phyloP scores from a whole-genome alignment of 192 early-diverging fungal species.

The Ramicandelaber brevisporus region DNA sequence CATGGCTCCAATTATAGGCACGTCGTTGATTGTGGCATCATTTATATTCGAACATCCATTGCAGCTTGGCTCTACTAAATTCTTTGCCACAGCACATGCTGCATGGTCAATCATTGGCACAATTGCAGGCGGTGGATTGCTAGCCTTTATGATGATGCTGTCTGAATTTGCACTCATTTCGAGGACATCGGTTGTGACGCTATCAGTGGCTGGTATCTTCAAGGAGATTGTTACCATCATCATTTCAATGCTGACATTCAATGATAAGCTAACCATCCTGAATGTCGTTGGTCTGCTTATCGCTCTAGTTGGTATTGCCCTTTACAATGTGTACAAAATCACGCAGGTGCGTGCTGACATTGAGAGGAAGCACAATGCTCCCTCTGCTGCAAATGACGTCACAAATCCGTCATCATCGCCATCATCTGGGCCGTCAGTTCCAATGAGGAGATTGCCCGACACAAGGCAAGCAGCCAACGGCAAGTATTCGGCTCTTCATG shows the following conservation, averaged over 20 bases:
- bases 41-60: slow-evolving; percentile 30
- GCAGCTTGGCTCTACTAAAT: neutral
- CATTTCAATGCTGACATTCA: slow-evolving; percentile 44
- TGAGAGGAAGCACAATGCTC: too few relatives aligned
- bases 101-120: slow-evolving; percentile 7
- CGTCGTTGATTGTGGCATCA: slow-evolving; percentile 34
- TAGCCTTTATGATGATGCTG: slow-evolving; percentile 76
- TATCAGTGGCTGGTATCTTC: slow-evolving; percentile 73
- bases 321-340: slow-evolving; percentile 45
- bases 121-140: slow-evolving; percentile 44
- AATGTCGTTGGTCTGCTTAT: slow-evolving; percentile 54
- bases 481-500: too few relatives aligned
- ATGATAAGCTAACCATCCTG: slow-evolving; percentile 49
- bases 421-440: too few relatives aligned
- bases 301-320: slow-evolving; percentile 58
- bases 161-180: slow-evolving; percentile 67
- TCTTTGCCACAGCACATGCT: slow-evolving; percentile 5
- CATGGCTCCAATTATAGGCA: slow-evolving; percentile 53
- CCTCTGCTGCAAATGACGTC: too few relatives aligned
- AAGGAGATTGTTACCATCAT: slow-evolving; percentile 70
- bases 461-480: too few relatives aligned
- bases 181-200: slow-evolving; percentile 55
- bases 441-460: too few relatives aligned
- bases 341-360: too few relatives aligned
- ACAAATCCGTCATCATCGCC: too few relatives aligned